Conservation (phyloP, 2,329 filamentous ascomycete species). For the Alternaria sp. region DNA sequence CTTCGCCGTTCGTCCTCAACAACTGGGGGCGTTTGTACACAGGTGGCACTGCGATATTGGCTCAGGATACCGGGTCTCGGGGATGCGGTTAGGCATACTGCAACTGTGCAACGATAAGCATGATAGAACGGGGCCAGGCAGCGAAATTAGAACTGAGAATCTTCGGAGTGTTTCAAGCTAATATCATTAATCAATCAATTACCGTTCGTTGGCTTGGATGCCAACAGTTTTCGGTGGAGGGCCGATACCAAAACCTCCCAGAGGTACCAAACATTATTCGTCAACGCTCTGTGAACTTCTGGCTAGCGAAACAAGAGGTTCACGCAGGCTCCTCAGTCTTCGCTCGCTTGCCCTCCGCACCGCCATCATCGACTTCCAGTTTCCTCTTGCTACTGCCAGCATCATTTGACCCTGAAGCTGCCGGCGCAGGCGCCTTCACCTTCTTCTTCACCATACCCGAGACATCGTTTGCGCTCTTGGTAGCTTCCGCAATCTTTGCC, state of each 20-base stretch:
- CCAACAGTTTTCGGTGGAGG: neutral
- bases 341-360: constrained; percentile 37
- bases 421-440: constrained; percentile 56
- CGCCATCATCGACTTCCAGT: constrained; percentile 35
- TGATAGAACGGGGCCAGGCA: neutral
- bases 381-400: constrained; percentile 40
- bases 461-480: constrained; percentile 75
- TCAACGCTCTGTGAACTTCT: neutral
- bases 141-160: neutral
- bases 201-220: neutral
- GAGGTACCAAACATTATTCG: neutral
- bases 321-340: constrained; percentile 40
- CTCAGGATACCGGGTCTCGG: neutral
- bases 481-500: constrained; percentile 73
- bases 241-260: neutral
- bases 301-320: no score
- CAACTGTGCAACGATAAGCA: neutral
- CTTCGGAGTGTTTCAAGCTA: neutral
- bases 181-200: neutral
- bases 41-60: neutral
- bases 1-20: neutral
- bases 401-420: constrained; percentile 12
- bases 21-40: neutral
- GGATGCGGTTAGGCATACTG: neutral
- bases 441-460: constrained; percentile 76